Percentiles rank a stretch among this genome's conserved stretches.
These are phyloP conservation scores for Crithidia expoeki DNA, from an alignment of 208 protist genomes.

Conservation along the genomic window DNA sequence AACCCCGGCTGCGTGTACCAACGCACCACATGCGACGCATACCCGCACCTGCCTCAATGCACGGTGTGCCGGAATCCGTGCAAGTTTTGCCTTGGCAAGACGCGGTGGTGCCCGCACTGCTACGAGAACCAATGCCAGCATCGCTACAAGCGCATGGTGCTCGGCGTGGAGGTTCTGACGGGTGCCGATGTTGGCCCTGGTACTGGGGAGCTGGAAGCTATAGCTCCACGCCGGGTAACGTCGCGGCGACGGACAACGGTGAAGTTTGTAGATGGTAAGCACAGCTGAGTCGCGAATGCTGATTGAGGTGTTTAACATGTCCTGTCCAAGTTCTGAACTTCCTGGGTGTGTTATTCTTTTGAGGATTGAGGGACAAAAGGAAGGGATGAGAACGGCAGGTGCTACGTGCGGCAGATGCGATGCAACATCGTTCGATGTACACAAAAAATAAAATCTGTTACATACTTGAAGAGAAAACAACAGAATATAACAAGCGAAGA, in stretches of 20 bases:
- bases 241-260: conserved; percentile 28
- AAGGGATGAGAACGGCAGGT: too few relatives aligned
- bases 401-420: too few relatives aligned
- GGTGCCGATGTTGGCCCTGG: conserved; percentile 22
- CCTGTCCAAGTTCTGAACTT: background rate
- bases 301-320: background rate
- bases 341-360: too few relatives aligned
- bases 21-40: conserved; percentile 80
- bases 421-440: too few relatives aligned
- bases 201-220: conserved; percentile 2
- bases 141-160: conserved; percentile 81
- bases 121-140: conserved; percentile 80
- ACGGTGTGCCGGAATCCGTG: conserved; percentile 74
- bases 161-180: conserved; percentile 46
- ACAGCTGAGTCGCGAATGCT: background rate
- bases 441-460: too few relatives aligned
- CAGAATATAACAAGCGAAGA: too few relatives aligned
- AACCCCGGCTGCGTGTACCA: conserved; percentile 75
- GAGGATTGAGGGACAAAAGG: too few relatives aligned
- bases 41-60: conserved; percentile 80
- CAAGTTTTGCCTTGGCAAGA: conserved; percentile 70
- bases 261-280: conserved; percentile 26
- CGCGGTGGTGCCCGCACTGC: conserved; percentile 89
- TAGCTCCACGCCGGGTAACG: background rate
- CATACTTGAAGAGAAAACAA: too few relatives aligned